Evolutionary conservation across 768 basidiomycete genomes (phyloP).

Genomic region (Leccinum variicolor): DNA sequence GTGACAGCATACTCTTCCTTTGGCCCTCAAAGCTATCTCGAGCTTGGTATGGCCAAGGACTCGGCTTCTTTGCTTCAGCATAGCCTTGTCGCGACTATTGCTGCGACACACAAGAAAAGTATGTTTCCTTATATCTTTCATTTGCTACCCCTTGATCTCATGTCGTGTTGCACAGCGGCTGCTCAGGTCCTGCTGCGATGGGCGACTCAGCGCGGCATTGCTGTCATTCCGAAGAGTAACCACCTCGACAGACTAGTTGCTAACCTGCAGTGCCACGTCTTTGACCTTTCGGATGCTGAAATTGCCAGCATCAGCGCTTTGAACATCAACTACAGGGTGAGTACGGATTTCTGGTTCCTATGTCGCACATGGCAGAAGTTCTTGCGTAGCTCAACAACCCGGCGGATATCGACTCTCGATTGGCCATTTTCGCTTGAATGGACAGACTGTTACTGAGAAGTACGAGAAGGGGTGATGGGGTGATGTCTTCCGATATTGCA

Average conservation of each 20-base stretch:
- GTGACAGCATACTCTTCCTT: conserved; percentile 58
- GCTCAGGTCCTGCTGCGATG: conserved; percentile 78
- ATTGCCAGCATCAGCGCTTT: conserved; percentile 54
- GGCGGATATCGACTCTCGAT: conserved; percentile 56
- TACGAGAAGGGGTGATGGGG: no score
- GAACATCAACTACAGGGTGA: conserved; percentile 62
- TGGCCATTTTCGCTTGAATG: conserved; percentile 67
- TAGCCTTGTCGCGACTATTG: conserved; percentile 41
- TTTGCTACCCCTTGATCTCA: neutral
- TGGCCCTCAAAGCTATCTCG: conserved; percentile 55
- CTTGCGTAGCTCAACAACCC: conserved; percentile 63
- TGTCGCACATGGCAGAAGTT: conserved; percentile 3
- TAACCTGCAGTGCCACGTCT: conserved; percentile 46
- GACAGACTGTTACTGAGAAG: no score
- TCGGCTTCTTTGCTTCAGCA: conserved; percentile 53
- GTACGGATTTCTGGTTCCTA: conserved; percentile 19
- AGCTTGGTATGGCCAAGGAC: conserved; percentile 59
- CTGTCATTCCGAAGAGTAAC: conserved; percentile 75
- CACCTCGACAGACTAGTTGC: conserved; percentile 34
- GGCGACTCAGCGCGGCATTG: conserved; percentile 72
- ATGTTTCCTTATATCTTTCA: neutral
- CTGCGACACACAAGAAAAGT: conserved; percentile 55
- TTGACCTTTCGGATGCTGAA: conserved; percentile 56
- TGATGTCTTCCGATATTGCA: no score
- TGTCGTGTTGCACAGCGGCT: conserved; percentile 20